Evolutionary conservation across 1,284 basidiomycete genomes (phyloP).

Genomic region (Ganoderma sp.): DNA sequence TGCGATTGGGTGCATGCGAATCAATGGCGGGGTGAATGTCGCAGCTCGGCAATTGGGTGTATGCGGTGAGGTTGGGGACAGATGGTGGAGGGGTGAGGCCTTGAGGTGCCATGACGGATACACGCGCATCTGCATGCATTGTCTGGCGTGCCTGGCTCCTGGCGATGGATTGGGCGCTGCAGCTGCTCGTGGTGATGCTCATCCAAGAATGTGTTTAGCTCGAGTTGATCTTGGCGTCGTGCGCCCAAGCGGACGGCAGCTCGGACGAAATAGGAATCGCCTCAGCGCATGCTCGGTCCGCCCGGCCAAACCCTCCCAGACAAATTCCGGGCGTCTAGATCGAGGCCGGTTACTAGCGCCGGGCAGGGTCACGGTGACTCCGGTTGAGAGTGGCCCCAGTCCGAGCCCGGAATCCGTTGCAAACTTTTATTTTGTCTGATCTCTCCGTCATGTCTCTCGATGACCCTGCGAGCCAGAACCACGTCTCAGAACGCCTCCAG

Average conservation of each 20-base stretch:
- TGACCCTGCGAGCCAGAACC: conserved; percentile 32
- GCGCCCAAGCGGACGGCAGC: not conserved
- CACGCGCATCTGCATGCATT: conserved; percentile 8
- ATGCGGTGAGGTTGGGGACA: not conserved
- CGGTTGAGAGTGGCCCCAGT: not conserved
- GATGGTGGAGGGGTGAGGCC: not conserved
- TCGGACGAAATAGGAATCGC: not conserved
- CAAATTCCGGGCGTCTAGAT: conserved; percentile 6
- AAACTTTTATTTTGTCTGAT: conserved; percentile 5
- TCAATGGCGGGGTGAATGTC: not conserved
- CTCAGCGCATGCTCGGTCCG: not conserved
- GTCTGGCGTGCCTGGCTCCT: conserved; percentile 1
- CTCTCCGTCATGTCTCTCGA: conserved; percentile 35
- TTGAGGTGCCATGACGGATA: conserved; percentile 3
- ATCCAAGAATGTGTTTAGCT: not conserved
- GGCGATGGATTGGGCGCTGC: not conserved
- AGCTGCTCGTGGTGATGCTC: conserved; percentile 3
- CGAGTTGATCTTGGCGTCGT: too few relatives aligned
- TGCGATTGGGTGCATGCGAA: not conserved
- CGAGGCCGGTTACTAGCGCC: not conserved
- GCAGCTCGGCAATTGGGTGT: conserved; percentile 9
- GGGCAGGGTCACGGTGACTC: not conserved
- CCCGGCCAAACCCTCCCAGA: not conserved
- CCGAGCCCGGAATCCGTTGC: not conserved
- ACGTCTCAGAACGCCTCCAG: conserved; percentile 41